Base-by-base conservation (phyloP, 176 grass and related monocot species). In the Poa pratensis region DNA sequence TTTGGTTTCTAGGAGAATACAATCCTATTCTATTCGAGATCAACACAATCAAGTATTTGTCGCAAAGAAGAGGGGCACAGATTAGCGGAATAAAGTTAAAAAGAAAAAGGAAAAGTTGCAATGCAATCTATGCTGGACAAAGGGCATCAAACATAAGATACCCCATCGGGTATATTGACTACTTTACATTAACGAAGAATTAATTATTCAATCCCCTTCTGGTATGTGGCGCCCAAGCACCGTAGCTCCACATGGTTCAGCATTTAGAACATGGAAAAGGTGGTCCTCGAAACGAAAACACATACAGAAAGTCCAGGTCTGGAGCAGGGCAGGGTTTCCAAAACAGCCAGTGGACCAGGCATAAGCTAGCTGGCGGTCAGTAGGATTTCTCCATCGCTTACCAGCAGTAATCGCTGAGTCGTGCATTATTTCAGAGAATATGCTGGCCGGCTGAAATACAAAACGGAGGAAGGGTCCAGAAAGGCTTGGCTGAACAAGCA, bases 401-500 rank as follows among this genome's bases (percentile, higher is more conserved):
- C 55, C 73, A 74, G 48, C 74, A 90, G 76, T 79, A 79, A 79
- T 83, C 57, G 50, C 23, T n/a, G 59, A 54, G 23, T 23, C 6
- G 19, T 71, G 10, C 24, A 82, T 66, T 83, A 55, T 86, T 83
- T 78, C 64, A n/a, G 78, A 57, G 45, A 78, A 86, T 90, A 82
- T 58, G 28, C 57, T 73, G 46, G n/a, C 13, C 11, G 20, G 71
- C 45, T 83, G 73, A 59, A 18, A 59, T 73, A 57, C 10, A 67
- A 58, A 72, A 57, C 45, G n/a, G 20, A 83, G 49, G 48, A 66
- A 73, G 46, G 48, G 27, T 34, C 28, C 20, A 35, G 73, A 57
- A 39, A 28, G 43, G 26, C 34, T 2, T 27, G 52, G 72, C 58
- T 34, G 43, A 32, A 70, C 22, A 70, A 76, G n/a, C 59, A 86